Evolutionary conservation across 2,329 filamentous ascomycete genomes (phyloP), one percentile per base, ranked within the genome.

Genomic region (Xylaria sp.): DNA sequence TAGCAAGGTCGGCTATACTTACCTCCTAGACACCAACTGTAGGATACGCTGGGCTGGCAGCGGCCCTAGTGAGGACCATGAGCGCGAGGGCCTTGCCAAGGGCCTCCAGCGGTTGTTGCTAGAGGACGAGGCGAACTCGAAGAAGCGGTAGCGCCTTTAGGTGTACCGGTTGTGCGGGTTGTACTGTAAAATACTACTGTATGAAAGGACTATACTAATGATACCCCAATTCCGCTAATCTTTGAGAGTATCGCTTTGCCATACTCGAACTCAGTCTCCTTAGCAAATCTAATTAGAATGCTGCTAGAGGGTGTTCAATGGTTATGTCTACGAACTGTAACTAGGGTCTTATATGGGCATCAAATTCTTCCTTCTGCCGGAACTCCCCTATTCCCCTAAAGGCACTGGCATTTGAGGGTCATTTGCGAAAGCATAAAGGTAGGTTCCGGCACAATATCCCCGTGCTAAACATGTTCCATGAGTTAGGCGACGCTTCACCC

Each of bases 21-120:
- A 97, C 80, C 85, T 99, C 56, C 85, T 99, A 67, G 96, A 99
- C 79, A 85, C 90, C 70, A 85, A 94, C 71, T 97, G 94, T 79
- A 92, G 90, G 81, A 97, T 99, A 74, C 88, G 96, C 65, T 99
- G 96, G 96, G 96, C 95, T 0, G 96, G 93, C 3, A 97, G 94
- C 76, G 93, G 90, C 12, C 78, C 85, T 55, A 88, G 90, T 54
- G 85, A 89, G 69, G 85, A 85, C 0, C 86, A 87, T 19, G 93
- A 97, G 82, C 85, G 84, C 71, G 86, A 90, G 61, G 87, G 89
- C 50, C 78, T 97, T 77, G 87, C 88, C 48, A 92, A 84, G 78
- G 89, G 90, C 2, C 77, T 93, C 50, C 84, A 82, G 74, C 86
- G 87, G 72, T 78, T 96, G 63, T 79, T 93, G 57, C 83, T 86